Evolutionary conservation across 1,284 basidiomycete species (phyloP).

Genomic region (Irpex lacteus): DNA sequence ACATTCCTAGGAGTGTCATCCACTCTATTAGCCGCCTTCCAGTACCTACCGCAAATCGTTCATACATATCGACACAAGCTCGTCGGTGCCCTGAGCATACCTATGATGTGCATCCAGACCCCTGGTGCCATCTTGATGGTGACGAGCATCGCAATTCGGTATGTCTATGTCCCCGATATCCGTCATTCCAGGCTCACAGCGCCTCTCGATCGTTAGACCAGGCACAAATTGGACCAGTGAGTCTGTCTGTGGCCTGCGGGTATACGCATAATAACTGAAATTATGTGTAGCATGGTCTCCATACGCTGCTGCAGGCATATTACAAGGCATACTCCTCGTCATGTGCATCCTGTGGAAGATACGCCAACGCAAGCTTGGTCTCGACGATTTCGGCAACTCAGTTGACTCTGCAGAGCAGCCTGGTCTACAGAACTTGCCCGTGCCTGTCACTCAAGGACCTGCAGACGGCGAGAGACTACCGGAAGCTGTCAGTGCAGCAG

Average conservation of each 20-base stretch:
- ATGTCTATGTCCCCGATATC: constrained; percentile 14
- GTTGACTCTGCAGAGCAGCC: constrained; percentile 26
- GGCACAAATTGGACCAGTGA: constrained; percentile 87
- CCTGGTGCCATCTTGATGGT: constrained; percentile 92
- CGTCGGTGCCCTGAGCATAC: constrained; percentile 90
- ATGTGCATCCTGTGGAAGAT: constrained; percentile 83
- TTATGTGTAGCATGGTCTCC: constrained; percentile 69
- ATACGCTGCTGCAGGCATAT: constrained; percentile 81
- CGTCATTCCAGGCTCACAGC: not conserved
- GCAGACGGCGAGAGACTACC: constrained; percentile 19
- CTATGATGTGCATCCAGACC: constrained; percentile 94
- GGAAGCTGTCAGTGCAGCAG: constrained; percentile 20
- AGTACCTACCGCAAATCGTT: constrained; percentile 87
- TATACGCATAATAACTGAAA: constrained; percentile 12
- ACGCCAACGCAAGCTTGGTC: constrained; percentile 71
- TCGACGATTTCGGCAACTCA: constrained; percentile 91
- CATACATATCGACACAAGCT: constrained; percentile 78
- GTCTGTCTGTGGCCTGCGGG: constrained; percentile 21
- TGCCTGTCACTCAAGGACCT: constrained; percentile 17
- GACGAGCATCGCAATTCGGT: constrained; percentile 76
- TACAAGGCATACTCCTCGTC: constrained; percentile 80
- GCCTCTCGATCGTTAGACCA: constrained; percentile 39
- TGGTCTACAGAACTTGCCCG: constrained; percentile 23
- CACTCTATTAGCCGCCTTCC: constrained; percentile 73
- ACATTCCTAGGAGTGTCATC: constrained; percentile 86